Base-by-base conservation (phyloP, 2,329 filamentous ascomycete genomes). In the Colletotrichum sansevieriae region DNA sequence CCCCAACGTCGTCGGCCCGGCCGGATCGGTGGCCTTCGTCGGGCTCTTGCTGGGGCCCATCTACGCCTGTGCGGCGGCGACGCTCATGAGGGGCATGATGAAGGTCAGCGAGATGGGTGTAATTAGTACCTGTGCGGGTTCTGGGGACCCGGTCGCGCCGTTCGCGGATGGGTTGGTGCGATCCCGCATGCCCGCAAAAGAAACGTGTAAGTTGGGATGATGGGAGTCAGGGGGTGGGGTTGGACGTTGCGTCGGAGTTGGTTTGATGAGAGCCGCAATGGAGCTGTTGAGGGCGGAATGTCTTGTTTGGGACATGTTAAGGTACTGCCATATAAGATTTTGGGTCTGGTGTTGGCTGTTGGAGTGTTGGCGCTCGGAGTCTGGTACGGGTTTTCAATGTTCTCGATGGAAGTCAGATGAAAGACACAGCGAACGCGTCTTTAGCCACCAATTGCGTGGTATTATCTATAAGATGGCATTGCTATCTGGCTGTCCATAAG, bases 11-110 rank as follows among this genome's bases (percentile, higher is more conserved):
- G 81, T 92, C 37, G 90, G 90, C 13, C 85, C 92, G 72, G 88
- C 90, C 18, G 90, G 92, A 1, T 86, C 89, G 3, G 86, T 92
- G 3, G 82, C 88, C 78, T 80, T 96, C 25, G 85, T 96, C 18
- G 94, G 94, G 12, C 79, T 96, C 8, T 78, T 96, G 35, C 82
- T 97, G 0, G 93, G 94, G 0, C 93, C 93, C 0, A 85, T 97
- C 4, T 97, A 94, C 75, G 92, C 93, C 0, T 94, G 91, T 75
- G 88, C 90, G 0, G 85, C 87, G 3, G 86, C 87, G 0, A 83
- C 92, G 6, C 90, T 93, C 72, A 85, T 90, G 63, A 82, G 87
- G 44, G 80, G 85, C 41, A 83, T 94, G 76, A 85, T 84, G 15
- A 87, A 90, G 71, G 84, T 91, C 18, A 88, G 86, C 47, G 87